Evolutionary conservation across 2,329 filamentous ascomycete genomes (phyloP), one percentile per base, ranked within the genome.

Genomic region (Penicillium sumatraense): DNA sequence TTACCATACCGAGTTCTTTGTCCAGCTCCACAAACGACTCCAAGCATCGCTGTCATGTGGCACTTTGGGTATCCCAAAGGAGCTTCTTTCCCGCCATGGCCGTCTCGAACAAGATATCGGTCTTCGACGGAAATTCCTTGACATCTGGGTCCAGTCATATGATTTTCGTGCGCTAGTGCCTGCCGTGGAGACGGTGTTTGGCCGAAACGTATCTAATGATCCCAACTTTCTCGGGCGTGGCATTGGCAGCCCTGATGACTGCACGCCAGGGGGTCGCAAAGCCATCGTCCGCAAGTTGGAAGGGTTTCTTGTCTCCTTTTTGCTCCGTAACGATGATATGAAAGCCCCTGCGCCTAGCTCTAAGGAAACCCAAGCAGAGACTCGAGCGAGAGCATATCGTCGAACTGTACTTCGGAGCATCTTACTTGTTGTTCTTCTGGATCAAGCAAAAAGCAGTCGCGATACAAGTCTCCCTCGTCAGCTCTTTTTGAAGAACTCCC

Each of bases 41-140:
- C 82, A 85, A 59, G 83, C 83, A 13, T 86, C 84, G 2, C 64
- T 88, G 20, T 68, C 81, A 10, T 86, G 80, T 58, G 86, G 86
- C 8, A 79, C 81, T 4, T 67, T 88, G 48, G 81, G 80, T 58
- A 77, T 83, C 33, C 81, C 85, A 0, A 83, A 81, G 49, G 79
- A 84, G 35, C 64, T 80, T 2, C 67, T 83, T 5, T 66, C 70
- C 31, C 78, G 75, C 47, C 75, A 74, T 8, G 72, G 74, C 18
- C 75, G 81, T 13, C 71, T 86, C 26, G 78, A 76, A 27, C 79
- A 81, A 23, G 86, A 89, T 64, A 67, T 88, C 38, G 85, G 85
- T 3, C 71, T 84, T 45, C 80, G 82, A 41, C 81, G 80, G 52
- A 80, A 79, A 35, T 87, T 86, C 58, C 67, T 86, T 36, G 77